These are phyloP conservation scores for Epichloe gansuensis DNA, from an alignment of 2,329 filamentous ascomycete species.

Conservation along the genomic window DNA sequence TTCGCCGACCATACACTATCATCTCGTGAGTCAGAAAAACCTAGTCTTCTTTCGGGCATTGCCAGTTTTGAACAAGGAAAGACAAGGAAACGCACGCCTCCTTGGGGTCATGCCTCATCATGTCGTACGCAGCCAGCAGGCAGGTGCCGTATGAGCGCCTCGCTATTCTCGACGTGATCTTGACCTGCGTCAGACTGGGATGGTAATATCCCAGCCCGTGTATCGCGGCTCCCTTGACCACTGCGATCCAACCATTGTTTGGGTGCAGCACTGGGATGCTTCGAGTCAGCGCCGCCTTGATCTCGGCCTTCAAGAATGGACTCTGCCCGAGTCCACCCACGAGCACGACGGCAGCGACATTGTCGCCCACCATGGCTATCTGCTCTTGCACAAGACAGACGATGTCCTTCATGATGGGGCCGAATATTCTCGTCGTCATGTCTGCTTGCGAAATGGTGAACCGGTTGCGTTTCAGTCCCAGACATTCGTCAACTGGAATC, in stretches of 20 bases:
- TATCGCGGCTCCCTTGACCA: conserved; percentile 38
- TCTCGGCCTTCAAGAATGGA: conserved; percentile 28
- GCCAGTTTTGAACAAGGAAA: conserved; percentile 2
- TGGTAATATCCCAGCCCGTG: conserved; percentile 22
- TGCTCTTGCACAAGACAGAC: conserved; percentile 29
- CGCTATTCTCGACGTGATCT: conserved; percentile 23
- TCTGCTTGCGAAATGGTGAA: conserved; percentile 32
- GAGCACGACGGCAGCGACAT: conserved; percentile 28
- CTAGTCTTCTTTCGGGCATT: no score
- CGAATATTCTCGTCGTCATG: conserved; percentile 48
- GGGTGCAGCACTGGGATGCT: conserved; percentile 33
- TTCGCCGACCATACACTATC: conserved; percentile 25
- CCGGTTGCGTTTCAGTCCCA: conserved; percentile 20
- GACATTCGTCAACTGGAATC: conserved; percentile 21
- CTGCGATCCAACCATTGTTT: conserved; percentile 34
- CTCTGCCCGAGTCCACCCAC: conserved; percentile 37
- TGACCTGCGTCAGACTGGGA: conserved; percentile 16
- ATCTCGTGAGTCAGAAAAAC: no score
- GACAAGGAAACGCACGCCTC: conserved; percentile 19
- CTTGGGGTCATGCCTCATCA: conserved; percentile 21
- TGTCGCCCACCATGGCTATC: conserved; percentile 21
- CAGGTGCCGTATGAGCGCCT: conserved; percentile 25
- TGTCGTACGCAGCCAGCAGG: conserved; percentile 22
- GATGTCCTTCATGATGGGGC: conserved; percentile 30
- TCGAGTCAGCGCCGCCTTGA: conserved; percentile 22